Conservation (phyloP, 2,329 filamentous ascomycete genomes). For the Aspergillus unguis region DNA sequence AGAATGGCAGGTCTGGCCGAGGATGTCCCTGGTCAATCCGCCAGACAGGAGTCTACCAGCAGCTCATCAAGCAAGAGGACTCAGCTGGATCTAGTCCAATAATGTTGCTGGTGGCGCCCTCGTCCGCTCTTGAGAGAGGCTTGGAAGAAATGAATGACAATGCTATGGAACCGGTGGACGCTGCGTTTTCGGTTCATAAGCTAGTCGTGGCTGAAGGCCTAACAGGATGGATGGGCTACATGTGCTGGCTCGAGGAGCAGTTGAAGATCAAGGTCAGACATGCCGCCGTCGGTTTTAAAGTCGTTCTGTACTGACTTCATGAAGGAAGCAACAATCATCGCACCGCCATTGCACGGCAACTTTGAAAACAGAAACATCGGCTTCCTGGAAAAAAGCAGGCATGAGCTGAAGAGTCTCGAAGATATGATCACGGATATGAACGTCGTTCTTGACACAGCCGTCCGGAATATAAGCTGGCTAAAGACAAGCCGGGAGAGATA, state of each 20-base stretch:
- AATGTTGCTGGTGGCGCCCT: slow-evolving; percentile 12
- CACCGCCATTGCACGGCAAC: background rate
- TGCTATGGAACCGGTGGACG: background rate
- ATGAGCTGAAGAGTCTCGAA: slow-evolving; percentile 13
- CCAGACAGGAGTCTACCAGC: slow-evolving; percentile 16
- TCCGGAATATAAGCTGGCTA: slow-evolving; percentile 5
- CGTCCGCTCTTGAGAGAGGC: background rate
- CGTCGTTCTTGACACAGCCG: slow-evolving; percentile 11
- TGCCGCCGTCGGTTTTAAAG: background rate
- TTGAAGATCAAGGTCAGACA: slow-evolving; percentile 8
- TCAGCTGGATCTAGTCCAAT: background rate
- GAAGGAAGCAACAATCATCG: too few species aligned
- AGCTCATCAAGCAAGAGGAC: slow-evolving; percentile 4
- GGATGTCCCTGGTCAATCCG: slow-evolving; percentile 16
- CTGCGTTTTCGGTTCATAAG: slow-evolving; percentile 9
- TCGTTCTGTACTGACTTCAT: background rate
- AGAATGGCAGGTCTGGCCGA: slow-evolving; percentile 3
- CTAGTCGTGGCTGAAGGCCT: slow-evolving; percentile 11
- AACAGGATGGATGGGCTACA: slow-evolving; percentile 15
- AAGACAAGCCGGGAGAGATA: slow-evolving; percentile 4
- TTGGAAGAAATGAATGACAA: background rate
- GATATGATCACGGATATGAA: slow-evolving; percentile 14
- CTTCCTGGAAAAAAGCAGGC: slow-evolving; percentile 6
- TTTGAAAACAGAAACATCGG: background rate
- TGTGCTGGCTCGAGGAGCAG: slow-evolving; percentile 15